phyloP scores from a whole-genome alignment of 2,329 filamentous ascomycete species.

The Exophiala aquamarina region DNA sequence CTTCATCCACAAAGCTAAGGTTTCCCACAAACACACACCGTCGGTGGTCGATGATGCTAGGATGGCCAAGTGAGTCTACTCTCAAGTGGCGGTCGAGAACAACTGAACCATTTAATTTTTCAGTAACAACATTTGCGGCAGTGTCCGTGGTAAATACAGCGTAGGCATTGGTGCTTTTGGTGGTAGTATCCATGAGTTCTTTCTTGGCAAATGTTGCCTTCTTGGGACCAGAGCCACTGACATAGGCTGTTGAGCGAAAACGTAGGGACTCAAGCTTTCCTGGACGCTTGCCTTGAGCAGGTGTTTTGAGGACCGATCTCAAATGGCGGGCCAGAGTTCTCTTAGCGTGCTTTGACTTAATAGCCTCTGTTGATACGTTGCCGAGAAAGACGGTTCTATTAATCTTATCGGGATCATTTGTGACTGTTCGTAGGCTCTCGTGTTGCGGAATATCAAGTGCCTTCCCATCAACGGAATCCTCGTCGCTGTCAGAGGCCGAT shows the following conservation, averaged over 20 bases:
- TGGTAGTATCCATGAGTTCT: slow-evolving; percentile 85
- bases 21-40: slow-evolving; percentile 97
- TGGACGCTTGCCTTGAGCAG: slow-evolving; percentile 48
- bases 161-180: slow-evolving; percentile 92
- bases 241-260: slow-evolving; percentile 90
- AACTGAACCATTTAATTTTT: slow-evolving; percentile 77
- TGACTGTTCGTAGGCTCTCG: slow-evolving; percentile 36
- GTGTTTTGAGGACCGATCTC: slow-evolving; percentile 66
- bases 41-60: slow-evolving; percentile 75
- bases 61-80: slow-evolving; percentile 88
- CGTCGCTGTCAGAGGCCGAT: slow-evolving; percentile 28
- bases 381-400: slow-evolving; percentile 87
- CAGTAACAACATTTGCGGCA: slow-evolving; percentile 73
- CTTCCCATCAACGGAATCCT: slow-evolving; percentile 26
- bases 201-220: slow-evolving; percentile 92
- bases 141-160: slow-evolving; percentile 76
- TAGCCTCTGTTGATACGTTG: slow-evolving; percentile 81
- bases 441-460: slow-evolving; percentile 35
- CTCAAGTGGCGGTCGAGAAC: slow-evolving; percentile 85
- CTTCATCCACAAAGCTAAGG: slow-evolving; percentile 91
- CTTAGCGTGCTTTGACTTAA: slow-evolving; percentile 78
- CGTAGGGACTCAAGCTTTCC: slow-evolving; percentile 87
- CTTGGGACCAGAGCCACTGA: slow-evolving; percentile 75
- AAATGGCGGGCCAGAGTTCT: slow-evolving; percentile 76
- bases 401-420: slow-evolving; percentile 66